Evolutionary conservation across 1,284 basidiomycete genomes (phyloP), one percentile per base, ranked within the genome.

Genomic region (Pyrrhoderma lamaoense): DNA sequence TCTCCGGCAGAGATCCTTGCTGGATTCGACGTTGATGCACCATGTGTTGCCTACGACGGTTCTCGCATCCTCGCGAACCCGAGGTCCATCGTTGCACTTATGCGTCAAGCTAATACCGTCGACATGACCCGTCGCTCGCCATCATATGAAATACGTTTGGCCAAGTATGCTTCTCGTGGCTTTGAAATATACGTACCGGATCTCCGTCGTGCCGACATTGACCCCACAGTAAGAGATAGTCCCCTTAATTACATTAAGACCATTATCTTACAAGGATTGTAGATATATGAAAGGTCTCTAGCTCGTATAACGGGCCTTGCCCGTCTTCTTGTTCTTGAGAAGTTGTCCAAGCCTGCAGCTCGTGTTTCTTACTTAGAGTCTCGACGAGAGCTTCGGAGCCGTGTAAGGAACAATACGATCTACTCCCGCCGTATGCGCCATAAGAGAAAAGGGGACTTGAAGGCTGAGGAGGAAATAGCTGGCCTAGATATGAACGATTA

Each of bases 231-330:
- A 55, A 42, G 49, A 19, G 0, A 4, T 35, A 36, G 39, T 4
- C 21, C 22, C 31, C 43, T 25, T 18, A 7, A 16, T 7, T 31
- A 11, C 27, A 5, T 31, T 31, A 31, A 31, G 5, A 31, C 21
- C 50, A 18, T 18, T 16, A 11, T 21, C 22, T 44, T 42, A 11
- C 13, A 49, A 35, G 14, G 13, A 34, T 4, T 2, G 16, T 51
- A 79, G 78, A 81, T 81, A 13, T 81, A 71, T 55, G 79, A 82
- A 60, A 74, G 79, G 9, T 71, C 76, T 3, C 75, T 81, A 46
- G 63, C 63, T 3, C 71, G 73, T 16, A 72, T 80, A 40, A 69
- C 75, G 57, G 79, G 79, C 14, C 69, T 82, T 2, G 80, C 76
- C 16, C 72, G 78, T 5, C 71, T 81, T 1, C 67, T 82, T 9